These are phyloP conservation scores for Tolypocladium endophyticum DNA, from an alignment of 2,329 filamentous ascomycete species.

Conservation along the genomic window DNA sequence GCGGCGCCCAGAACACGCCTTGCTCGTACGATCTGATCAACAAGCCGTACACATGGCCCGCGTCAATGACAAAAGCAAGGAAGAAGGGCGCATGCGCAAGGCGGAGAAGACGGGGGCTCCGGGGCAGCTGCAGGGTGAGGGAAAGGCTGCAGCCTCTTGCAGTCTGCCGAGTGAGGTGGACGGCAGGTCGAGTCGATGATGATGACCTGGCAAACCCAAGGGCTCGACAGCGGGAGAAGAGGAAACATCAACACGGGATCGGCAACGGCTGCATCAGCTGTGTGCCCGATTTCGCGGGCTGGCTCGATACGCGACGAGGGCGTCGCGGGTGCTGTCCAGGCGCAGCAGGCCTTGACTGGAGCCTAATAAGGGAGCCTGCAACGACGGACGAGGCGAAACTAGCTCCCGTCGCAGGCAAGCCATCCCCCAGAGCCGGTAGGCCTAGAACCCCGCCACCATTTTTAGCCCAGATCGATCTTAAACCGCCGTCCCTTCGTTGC, in stretches of 20 bases:
- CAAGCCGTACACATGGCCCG: not conserved
- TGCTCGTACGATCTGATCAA: not conserved
- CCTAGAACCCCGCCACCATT: not conserved
- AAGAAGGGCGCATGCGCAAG: not conserved
- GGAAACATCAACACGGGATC: not conserved
- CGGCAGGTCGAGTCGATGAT: not conserved
- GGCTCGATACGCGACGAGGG: not conserved
- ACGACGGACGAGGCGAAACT: not conserved
- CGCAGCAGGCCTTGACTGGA: not conserved
- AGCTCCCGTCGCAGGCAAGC: not conserved
- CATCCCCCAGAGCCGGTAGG: not conserved
- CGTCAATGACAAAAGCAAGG: not conserved
- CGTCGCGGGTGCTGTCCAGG: not conserved
- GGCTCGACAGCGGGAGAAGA: not conserved
- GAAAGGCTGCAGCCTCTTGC: not conserved
- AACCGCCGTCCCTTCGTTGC: not conserved
- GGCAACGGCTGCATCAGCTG: not conserved
- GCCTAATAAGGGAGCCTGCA: not conserved
- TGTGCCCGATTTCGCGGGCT: not conserved
- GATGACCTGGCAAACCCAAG: not conserved
- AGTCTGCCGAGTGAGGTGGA: not conserved
- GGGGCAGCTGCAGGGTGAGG: not conserved
- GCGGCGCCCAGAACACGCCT: not conserved
- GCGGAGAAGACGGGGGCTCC: not conserved
- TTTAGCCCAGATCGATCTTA: not conserved